Percentiles rank a stretch among this genome's conserved stretches.
phyloP scores from a whole-genome alignment of 805 yeast genomes.

The Starmerella sirachaensis region DNA sequence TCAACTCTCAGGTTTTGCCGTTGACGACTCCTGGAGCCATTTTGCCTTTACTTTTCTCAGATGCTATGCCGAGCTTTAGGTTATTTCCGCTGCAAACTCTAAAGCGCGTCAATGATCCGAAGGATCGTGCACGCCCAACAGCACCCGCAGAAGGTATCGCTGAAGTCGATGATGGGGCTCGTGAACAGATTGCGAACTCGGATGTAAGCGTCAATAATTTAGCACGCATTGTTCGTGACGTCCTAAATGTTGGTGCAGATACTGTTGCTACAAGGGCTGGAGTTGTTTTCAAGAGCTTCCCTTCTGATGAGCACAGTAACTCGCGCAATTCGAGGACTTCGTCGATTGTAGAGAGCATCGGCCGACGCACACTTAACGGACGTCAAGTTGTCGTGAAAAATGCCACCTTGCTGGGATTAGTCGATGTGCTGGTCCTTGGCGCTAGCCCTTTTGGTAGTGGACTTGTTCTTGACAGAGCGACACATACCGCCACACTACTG shows the following conservation, averaged over 20 bases:
- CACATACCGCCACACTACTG: constrained; percentile 54
- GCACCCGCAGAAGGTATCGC: constrained; percentile 39
- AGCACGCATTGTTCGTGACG: constrained; percentile 47
- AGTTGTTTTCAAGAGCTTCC: constrained; percentile 47
- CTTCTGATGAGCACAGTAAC: constrained; percentile 25
- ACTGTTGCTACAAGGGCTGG: constrained; percentile 45
- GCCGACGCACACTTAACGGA: constrained; percentile 24
- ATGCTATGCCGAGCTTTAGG: constrained; percentile 41
- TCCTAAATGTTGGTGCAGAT: constrained; percentile 48
- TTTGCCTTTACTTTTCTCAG: constrained; percentile 54
- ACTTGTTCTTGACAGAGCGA: constrained; percentile 46
- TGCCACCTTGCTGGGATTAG: constrained; percentile 61
- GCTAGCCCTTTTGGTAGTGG: constrained; percentile 42
- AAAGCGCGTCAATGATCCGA: constrained; percentile 43
- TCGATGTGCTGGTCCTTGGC: constrained; percentile 69
- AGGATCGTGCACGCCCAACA: constrained; percentile 26
- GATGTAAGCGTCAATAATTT: constrained; percentile 37
- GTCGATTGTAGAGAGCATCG: constrained; percentile 35
- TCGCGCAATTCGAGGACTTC: constrained; percentile 32
- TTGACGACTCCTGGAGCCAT: constrained; percentile 51
- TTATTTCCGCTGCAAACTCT: constrained; percentile 38
- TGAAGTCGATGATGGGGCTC: constrained; percentile 34
- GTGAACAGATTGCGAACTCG: constrained; percentile 27
- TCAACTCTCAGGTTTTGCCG: constrained; percentile 42
- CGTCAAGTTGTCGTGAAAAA: constrained; percentile 43